Base-by-base conservation (phyloP, 352 stramenopile species). In the Pythium utonaiense region DNA sequence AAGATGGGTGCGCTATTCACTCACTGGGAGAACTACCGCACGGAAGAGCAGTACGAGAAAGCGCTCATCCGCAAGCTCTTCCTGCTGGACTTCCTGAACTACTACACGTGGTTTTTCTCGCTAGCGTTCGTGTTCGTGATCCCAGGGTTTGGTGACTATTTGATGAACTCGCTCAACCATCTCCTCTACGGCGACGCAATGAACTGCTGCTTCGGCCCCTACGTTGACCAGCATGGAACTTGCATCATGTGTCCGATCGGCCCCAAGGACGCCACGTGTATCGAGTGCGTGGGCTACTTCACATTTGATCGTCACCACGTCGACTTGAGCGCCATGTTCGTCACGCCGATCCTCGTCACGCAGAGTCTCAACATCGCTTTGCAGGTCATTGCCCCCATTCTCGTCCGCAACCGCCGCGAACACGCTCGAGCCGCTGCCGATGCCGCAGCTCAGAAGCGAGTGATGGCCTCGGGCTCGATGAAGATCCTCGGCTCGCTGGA, bases 41-140 rank as follows among this genome's bases (percentile, higher is more conserved):
- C 86, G 0, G 81, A 92, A 48, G 86, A 96, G 60, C 77, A 90
- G 60, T 93, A 88, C 59, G 86, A 96, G 59, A 87, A 80, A 50
- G 73, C 84, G 14, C 63, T 96, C 31, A 86, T 96, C 48, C 78
- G 81, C 14, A 94, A 96, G 59, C 69, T 96, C 13, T 92, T 96
- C 44, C 34, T 92, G 40, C 63, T 96, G 24, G 86, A 96, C 50
- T 96, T 96, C 48, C 67, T 96, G 27, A 96, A 96, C 73, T 96
- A 96, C 73, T 96, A 93, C 70, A 96, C 85, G 55, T 96, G 86
- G 86, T 96, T 96, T 69, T 96, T 96, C 66, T 91, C 78, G 62
- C 79, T 96, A 31, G 84, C 86, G 14, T 96, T 96, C 62, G 74
- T 96, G 14, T 94, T 92, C 57, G 86, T 94, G 60, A 90, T 96